These are phyloP conservation scores for Ganoderma resinaceum DNA, from an alignment of 1,284 basidiomycete genomes.

Conservation along the genomic window DNA sequence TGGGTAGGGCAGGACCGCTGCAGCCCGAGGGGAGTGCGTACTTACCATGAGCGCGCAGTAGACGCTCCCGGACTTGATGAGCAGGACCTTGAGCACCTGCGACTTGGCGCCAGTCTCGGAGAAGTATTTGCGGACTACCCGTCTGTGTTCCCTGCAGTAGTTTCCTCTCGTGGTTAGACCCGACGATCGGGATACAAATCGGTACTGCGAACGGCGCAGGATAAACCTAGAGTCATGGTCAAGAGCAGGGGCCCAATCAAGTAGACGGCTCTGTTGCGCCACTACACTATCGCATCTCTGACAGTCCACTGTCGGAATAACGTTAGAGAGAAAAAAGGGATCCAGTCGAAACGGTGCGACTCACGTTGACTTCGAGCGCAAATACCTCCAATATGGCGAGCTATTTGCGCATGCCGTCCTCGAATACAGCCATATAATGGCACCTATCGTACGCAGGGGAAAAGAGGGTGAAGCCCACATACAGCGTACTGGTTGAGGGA, in stretches of 20 bases:
- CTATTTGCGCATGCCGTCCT: not conserved
- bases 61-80: not conserved
- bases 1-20: not conserved
- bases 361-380: not conserved
- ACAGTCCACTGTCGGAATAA: not conserved
- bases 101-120: not conserved
- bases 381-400: not conserved
- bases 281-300: not conserved
- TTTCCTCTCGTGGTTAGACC: too few species aligned
- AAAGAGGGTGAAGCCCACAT: too few species aligned
- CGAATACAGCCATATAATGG: not conserved
- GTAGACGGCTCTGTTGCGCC: not conserved
- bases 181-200: not conserved
- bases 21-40: too few species aligned
- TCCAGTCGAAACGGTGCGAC: not conserved
- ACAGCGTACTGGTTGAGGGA: too few species aligned
- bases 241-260: not conserved
- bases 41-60: slow-evolving; percentile 4
- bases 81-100: not conserved
- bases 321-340: not conserved
- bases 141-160: slow-evolving; percentile 1
- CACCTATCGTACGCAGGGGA: not conserved
- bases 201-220: too few species aligned
- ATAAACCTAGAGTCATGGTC: not conserved
- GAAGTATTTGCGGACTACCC: not conserved